Percentiles rank a stretch among this genome's conserved stretches.
phyloP scores from a whole-genome alignment of 2,329 filamentous ascomycete species.

The Botrytis pseudocinerea region DNA sequence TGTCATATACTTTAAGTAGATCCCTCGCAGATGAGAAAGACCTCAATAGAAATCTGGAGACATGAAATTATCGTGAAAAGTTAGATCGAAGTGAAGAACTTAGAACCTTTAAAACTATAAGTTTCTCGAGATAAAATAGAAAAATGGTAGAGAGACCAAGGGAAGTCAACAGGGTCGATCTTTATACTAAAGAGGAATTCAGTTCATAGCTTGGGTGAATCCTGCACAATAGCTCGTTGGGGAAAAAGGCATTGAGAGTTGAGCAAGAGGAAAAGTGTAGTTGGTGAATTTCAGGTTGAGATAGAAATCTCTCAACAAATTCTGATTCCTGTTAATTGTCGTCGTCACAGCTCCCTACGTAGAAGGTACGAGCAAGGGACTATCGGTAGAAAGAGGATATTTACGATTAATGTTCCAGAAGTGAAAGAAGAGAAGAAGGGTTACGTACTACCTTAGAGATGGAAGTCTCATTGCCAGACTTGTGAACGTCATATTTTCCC shows the following conservation, averaged over 20 bases:
- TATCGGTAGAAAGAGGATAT: not conserved
- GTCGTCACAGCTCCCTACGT: too few species aligned
- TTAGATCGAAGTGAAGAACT: not conserved
- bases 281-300: not conserved
- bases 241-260: too few species aligned
- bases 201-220: not conserved
- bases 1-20: not conserved
- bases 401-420: not conserved
- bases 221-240: too few species aligned
- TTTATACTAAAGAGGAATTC: not conserved
- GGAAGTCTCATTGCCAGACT: not conserved
- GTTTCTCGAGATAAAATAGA: not conserved
- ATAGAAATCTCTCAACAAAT: not conserved
- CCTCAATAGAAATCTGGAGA: not conserved
- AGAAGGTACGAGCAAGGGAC: not conserved
- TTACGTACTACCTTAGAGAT: not conserved
- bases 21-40: not conserved
- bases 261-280: not conserved
- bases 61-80: too few species aligned
- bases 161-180: too few species aligned
- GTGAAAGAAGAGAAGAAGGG: not conserved
- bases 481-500: not conserved
- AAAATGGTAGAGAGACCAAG: fast-evolving
- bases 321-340: not conserved
- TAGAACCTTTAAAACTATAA: not conserved